These are phyloP conservation scores for Phytopythium mirpurense DNA, from an alignment of 352 stramenopile species.

Conservation along the genomic window DNA sequence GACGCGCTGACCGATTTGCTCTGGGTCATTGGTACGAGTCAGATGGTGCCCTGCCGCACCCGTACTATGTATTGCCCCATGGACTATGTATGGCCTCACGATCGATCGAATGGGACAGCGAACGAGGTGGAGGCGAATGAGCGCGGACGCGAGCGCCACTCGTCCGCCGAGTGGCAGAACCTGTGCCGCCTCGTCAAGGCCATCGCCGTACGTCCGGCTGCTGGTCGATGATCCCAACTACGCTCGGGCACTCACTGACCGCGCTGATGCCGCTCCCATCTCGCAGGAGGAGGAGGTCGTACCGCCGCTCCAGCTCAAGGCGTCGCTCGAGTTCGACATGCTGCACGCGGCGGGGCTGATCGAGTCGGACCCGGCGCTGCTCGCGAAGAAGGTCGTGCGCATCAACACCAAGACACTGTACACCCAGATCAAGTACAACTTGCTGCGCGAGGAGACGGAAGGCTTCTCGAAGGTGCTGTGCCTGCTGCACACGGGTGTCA, in stretches of 20 bases:
- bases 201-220: conserved; percentile 29
- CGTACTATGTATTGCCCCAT: too few species aligned
- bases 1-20: conserved; percentile 66
- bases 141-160: conserved; percentile 59
- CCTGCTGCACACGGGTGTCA: conserved; percentile 71
- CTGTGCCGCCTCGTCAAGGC: conserved; percentile 56
- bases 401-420: conserved; percentile 91
- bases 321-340: conserved; percentile 68
- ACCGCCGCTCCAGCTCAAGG: conserved; percentile 44
- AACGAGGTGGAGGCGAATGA: conserved; percentile 77
- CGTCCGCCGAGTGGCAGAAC: conserved; percentile 64
- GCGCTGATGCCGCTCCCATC: not conserved
- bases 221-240: not conserved
- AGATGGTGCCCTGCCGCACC: too few species aligned
- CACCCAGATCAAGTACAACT: conserved; percentile 96
- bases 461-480: conserved; percentile 93
- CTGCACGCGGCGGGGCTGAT: conserved; percentile 62
- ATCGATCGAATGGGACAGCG: too few species aligned
- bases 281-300: conserved; percentile 68
- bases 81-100: too few species aligned
- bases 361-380: conserved; percentile 30
- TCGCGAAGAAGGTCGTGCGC: conserved; percentile 72
- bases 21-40: conserved; percentile 48
- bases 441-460: conserved; percentile 95
- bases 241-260: not conserved